Percentiles rank a stretch among this genome's conserved stretches.
Evolutionary conservation across 2,329 filamentous ascomycete genomes (phyloP).

Genomic region (Fusarium algeriense): DNA sequence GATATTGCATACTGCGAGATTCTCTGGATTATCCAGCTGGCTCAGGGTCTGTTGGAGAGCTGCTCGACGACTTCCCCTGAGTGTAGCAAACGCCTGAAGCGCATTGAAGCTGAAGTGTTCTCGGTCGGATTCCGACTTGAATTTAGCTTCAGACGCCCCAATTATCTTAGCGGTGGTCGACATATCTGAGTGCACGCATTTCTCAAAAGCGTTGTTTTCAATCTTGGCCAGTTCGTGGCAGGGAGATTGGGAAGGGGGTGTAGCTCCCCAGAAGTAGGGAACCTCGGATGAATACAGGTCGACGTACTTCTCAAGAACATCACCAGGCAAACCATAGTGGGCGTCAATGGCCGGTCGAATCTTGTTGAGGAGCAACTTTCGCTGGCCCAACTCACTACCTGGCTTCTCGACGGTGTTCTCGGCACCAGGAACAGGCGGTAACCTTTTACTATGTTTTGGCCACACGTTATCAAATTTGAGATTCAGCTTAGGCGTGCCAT

Average conservation of each 20-base stretch:
- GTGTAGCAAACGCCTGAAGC: slow-evolving; percentile 48
- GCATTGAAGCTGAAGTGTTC: background rate
- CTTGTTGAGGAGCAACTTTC: slow-evolving; percentile 30
- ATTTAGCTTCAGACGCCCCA: slow-evolving; percentile 7
- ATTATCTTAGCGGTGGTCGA: slow-evolving; percentile 31
- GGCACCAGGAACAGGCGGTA: slow-evolving; percentile 44
- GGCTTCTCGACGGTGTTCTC: slow-evolving; percentile 1
- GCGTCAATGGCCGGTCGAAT: slow-evolving; percentile 35
- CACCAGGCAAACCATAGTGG: slow-evolving; percentile 42
- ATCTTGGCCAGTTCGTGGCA: slow-evolving; percentile 50
- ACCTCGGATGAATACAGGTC: slow-evolving; percentile 25
- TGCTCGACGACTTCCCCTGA: slow-evolving; percentile 60
- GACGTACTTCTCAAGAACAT: slow-evolving; percentile 29
- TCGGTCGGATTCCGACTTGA: slow-evolving; percentile 7
- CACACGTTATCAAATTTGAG: slow-evolving; percentile 42
- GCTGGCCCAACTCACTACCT: slow-evolving; percentile 21
- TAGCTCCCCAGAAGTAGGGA: slow-evolving; percentile 19
- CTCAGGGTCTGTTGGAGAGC: slow-evolving; percentile 59
- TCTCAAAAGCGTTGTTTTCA: slow-evolving; percentile 54
- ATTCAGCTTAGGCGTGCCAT: slow-evolving; percentile 45
- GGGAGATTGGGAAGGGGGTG: background rate
- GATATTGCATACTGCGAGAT: slow-evolving; percentile 51
- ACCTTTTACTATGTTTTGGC: slow-evolving; percentile 43
- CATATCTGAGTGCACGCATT: slow-evolving; percentile 48
- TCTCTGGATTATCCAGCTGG: slow-evolving; percentile 54